Base-by-base conservation (phyloP, 768 basidiomycete species). In the Lactifluus piperatus region DNA sequence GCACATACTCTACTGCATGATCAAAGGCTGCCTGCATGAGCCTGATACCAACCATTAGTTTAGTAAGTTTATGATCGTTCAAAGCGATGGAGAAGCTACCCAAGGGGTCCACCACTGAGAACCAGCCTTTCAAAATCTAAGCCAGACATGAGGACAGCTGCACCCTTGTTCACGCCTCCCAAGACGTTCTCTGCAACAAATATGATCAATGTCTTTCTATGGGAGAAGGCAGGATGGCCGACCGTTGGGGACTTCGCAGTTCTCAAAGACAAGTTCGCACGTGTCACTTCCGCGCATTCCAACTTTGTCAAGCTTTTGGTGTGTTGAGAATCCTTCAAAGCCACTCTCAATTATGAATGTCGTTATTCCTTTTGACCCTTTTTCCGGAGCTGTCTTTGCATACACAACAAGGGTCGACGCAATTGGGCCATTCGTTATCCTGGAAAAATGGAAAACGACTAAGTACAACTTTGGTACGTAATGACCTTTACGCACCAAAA, bases 271-370 rank as follows among this genome's bases (percentile, higher is more conserved):
- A 24, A 97, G 74, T 69, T 97, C 94, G 63, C 91, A 92, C 3
- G 94, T 97, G 66, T 97, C 93, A 60, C 89, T 91, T 39, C 94
- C 94, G 65, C 94, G 77, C 94, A 97, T 97, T 1, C 94, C 94
- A 68, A 97, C 85, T 71, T 97, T 97, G 71, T 97, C 94, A 22
- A 97, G 76, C 66, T 94, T 93, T 59, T 87, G 90, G 64, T 88
- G 86, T 0, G 91, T 88, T 6, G 91, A 91, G 71, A 94, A 94
- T 1, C 92, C 94, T 44, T 79, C 71, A 70, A 88, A 92, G 7
- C 74, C 84, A 46, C 81, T 86, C 73, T 95, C 92, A 62, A 97
- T 76, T 63, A 97, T 84, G 71, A 97, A 97, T 0, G 94, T 82
- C 0, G 94, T 95, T 63, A 97, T 92, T 22, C 94, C 92, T 68